phyloP scores from a whole-genome alignment of 192 early-diverging fungal species.

The Backusella sp. region DNA sequence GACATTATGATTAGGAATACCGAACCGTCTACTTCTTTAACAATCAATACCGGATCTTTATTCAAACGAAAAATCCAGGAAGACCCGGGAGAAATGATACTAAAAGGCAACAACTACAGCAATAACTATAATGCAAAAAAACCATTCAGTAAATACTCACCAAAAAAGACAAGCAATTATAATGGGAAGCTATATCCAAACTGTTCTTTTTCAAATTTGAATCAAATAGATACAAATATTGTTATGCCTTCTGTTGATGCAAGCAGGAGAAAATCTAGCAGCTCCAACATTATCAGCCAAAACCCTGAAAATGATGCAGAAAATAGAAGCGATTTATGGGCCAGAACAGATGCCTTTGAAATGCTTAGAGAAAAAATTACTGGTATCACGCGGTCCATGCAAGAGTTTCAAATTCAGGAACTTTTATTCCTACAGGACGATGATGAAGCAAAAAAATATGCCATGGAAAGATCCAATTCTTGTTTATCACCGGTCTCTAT shows the following conservation, averaged over 20 bases:
- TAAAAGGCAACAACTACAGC: neutral
- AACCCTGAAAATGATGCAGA: conserved; percentile 1
- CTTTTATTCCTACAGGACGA: neutral
- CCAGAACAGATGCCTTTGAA: conserved; percentile 19
- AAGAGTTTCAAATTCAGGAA: conserved; percentile 22
- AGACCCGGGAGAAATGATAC: neutral
- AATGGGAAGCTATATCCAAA: neutral
- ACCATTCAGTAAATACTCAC: neutral
- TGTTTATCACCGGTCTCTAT: conserved; percentile 7
- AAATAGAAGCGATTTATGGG: neutral
- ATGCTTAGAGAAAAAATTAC: conserved; percentile 18
- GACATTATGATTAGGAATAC: neutral
- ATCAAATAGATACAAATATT: conserved; percentile 3
- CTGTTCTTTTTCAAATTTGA: conserved; percentile 1
- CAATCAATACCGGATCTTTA: neutral
- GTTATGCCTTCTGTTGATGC: neutral
- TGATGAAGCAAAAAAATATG: neutral
- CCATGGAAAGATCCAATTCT: neutral
- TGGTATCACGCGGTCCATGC: conserved; percentile 20
- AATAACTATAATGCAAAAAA: neutral
- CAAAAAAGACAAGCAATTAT: neutral
- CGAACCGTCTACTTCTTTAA: neutral
- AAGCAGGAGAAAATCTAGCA: neutral
- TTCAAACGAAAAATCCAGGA: neutral
- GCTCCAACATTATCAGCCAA: neutral